Evolutionary conservation across 768 basidiomycete genomes (phyloP), one percentile per base, ranked within the genome.

Genomic region (Phylloporus scabripes): DNA sequence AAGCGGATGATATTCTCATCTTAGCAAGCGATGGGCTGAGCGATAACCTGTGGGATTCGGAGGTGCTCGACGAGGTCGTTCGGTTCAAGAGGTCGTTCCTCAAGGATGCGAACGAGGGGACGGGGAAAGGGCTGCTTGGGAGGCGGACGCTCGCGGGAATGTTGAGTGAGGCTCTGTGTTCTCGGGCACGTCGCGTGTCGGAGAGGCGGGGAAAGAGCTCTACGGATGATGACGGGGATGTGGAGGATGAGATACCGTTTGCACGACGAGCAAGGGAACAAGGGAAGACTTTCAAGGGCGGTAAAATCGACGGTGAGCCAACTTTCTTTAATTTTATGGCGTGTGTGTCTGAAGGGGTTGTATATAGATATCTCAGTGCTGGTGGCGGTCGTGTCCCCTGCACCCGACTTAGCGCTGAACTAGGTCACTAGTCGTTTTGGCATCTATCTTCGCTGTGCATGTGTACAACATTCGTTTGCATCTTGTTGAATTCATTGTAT

Each of bases 1-100:
- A 73, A 52, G 74, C 76, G 18, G 79, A 85, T 49, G 87, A 89
- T 51, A 84, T 91, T 45, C 76, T 92, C 48, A 85, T 93, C 53
- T 78, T 93, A 34, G 84, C 87, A 0, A 81, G 78, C 17, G 91
- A 93, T 58, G 90, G 90, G 1, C 70, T 93, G 43, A 81, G 82
- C 53, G 91, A 93, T 65, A 93, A 93, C 59, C 70, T 92, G 20
- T 92, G 91, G 85, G 89, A 92, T 57, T 83, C 85, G 58, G 90
- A 93, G 51, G 80, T 93, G 15, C 67, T 92, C 14, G 91, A 93
- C 52, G 91, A 92, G 63, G 83, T 89, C 20, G 66, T 74, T 14
- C 72, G 82, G 32, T 82, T 87, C 65, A 74, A 75, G 45, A 61
- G 58, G 37, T 66, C 69, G 15, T 73, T 71, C 49, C 49, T 66